Conservation (phyloP, 805 yeast genomes). For the Ogataea ramenticola region DNA sequence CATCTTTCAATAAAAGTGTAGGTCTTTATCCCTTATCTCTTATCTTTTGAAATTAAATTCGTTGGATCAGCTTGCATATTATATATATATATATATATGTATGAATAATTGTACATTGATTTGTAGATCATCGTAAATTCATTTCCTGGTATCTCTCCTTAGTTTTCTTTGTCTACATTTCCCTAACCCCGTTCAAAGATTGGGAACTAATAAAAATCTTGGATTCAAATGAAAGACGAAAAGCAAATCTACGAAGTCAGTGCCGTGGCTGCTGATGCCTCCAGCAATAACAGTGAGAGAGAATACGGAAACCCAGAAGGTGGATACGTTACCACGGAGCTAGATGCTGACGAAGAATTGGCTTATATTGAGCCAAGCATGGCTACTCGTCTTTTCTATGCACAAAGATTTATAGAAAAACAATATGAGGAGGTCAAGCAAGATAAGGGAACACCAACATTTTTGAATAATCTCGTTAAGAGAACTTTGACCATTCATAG, state of each 20-base stretch:
- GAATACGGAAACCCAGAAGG: background rate
- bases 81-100: too few species aligned
- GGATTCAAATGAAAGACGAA: background rate
- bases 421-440: constrained; percentile 10
- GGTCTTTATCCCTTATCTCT: too few species aligned
- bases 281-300: background rate
- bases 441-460: constrained; percentile 3
- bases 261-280: background rate
- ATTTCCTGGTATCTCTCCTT: too few species aligned
- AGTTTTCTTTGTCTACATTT: too few species aligned
- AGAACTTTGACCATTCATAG: constrained; percentile 5
- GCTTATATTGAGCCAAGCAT: background rate
- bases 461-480: constrained; percentile 5
- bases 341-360: background rate
- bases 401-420: constrained; percentile 13
- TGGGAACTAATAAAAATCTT: too few species aligned
- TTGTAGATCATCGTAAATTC: too few species aligned
- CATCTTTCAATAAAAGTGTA: too few species aligned
- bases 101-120: too few species aligned
- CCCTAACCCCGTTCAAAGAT: too few species aligned
- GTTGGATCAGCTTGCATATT: too few species aligned
- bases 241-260: background rate
- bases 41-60: too few species aligned
- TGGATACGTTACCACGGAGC: background rate
- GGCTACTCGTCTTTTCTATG: constrained; percentile 10